These are phyloP conservation scores for Neofusicoccum sp. DNA, from an alignment of 2,329 filamentous ascomycete genomes.

Conservation along the genomic window DNA sequence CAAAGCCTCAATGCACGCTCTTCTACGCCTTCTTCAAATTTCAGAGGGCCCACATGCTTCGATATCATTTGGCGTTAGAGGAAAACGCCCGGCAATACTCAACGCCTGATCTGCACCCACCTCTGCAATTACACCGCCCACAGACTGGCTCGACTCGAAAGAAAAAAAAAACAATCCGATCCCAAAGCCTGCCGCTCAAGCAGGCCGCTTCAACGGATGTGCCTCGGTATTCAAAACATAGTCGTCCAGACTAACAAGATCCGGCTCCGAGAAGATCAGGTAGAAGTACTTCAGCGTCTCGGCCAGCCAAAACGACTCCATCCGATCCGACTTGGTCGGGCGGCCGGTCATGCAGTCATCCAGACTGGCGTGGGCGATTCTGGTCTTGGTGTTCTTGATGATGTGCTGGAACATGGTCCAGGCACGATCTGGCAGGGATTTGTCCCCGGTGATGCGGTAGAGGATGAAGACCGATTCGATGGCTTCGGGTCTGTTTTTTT, in stretches of 20 bases:
- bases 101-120: too few relatives aligned
- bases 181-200: too few relatives aligned
- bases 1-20: too few relatives aligned
- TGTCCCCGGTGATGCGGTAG: constrained; percentile 52
- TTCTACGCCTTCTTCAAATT: too few relatives aligned
- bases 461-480: constrained; percentile 63
- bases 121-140: too few relatives aligned
- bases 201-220: constrained; percentile 18
- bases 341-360: constrained; percentile 41
- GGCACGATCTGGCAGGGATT: constrained; percentile 46
- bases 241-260: constrained; percentile 48
- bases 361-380: constrained; percentile 50
- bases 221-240: constrained; percentile 45
- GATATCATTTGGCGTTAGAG: too few relatives aligned
- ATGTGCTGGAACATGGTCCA: constrained; percentile 56
- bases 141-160: too few relatives aligned
- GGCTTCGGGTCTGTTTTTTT: constrained; percentile 50
- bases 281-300: constrained; percentile 56
- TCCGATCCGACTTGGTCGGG: constrained; percentile 45
- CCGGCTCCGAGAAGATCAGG: constrained; percentile 47
- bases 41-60: too few relatives aligned
- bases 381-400: constrained; percentile 44
- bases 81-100: too few relatives aligned
- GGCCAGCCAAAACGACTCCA: constrained; percentile 55
- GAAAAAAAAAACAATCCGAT: too few relatives aligned